These are phyloP conservation scores for Cyberlindnera misumaiensis DNA, from an alignment of 805 yeast species.

Conservation along the genomic window DNA sequence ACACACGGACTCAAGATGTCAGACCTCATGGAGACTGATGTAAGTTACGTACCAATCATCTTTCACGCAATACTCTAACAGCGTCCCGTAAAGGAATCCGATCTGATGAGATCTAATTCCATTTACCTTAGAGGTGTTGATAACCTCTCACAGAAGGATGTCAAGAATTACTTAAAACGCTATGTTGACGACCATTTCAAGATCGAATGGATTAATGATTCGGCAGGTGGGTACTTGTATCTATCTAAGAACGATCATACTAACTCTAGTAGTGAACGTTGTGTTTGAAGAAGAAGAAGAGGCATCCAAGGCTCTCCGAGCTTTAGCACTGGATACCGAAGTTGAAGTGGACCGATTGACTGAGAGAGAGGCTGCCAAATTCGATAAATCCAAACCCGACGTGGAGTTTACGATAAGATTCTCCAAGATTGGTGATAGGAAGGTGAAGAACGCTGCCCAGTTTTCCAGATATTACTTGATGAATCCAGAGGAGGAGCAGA, in stretches of 20 bases:
- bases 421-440: constrained; percentile 18
- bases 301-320: constrained; percentile 10
- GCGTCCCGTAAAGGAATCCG: constrained; percentile 3
- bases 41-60: constrained; percentile 1
- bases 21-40: constrained; percentile 18
- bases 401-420: constrained; percentile 13
- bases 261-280: constrained; percentile 15
- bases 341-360: constrained; percentile 4
- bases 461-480: constrained; percentile 23
- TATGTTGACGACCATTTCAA: constrained; percentile 14
- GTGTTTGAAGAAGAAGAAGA: constrained; percentile 18
- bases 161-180: constrained; percentile 15
- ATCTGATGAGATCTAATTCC: constrained; percentile 16
- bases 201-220: constrained; percentile 24
- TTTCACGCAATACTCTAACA: not conserved
- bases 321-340: constrained; percentile 8
- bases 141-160: constrained; percentile 18
- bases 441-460: constrained; percentile 21
- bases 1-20: constrained; percentile 1
- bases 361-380: constrained; percentile 6
- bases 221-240: constrained; percentile 11
- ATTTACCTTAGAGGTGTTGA: constrained; percentile 22
- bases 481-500: constrained; percentile 18
- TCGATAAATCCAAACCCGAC: constrained; percentile 11
- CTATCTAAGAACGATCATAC: not conserved